A percentile compares a stretch with the other conserved stretches of the same genome.
Conservation (phyloP, 2,329 filamentous ascomycete genomes). For the Aspergillus fischeri region DNA sequence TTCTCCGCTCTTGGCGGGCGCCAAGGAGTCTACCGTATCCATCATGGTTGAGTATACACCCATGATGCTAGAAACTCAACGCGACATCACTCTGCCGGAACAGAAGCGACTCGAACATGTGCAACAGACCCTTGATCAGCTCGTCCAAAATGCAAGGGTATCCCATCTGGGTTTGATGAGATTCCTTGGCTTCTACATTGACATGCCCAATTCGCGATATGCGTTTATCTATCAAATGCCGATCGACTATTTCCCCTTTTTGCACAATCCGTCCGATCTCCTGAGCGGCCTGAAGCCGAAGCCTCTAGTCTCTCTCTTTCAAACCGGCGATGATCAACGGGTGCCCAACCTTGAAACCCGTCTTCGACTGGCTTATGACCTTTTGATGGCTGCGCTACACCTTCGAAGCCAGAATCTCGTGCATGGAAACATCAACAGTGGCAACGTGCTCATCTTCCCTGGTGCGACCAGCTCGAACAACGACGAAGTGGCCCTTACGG, state of each 20-base stretch:
- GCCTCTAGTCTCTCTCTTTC: slow-evolving; percentile 41
- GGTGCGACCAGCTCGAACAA: slow-evolving; percentile 29
- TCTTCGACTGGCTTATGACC: slow-evolving; percentile 57
- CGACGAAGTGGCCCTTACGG: slow-evolving; percentile 33
- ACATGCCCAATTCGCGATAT: slow-evolving; percentile 55
- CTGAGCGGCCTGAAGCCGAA: slow-evolving; percentile 36
- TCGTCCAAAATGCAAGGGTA: slow-evolving; percentile 40
- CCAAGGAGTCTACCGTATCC: slow-evolving; percentile 34
- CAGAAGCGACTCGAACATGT: slow-evolving; percentile 33
- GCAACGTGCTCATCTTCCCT: slow-evolving; percentile 58
- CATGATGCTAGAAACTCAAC: slow-evolving; percentile 35
- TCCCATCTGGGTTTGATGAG: slow-evolving; percentile 40
- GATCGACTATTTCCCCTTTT: slow-evolving; percentile 43
- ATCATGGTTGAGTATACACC: slow-evolving; percentile 42
- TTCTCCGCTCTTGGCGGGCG: slow-evolving; percentile 28
- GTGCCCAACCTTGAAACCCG: slow-evolving; percentile 59
- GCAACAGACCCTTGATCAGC: slow-evolving; percentile 36
- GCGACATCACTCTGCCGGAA: slow-evolving; percentile 23
- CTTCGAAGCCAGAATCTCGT: slow-evolving; percentile 54
- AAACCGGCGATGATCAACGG: slow-evolving; percentile 39
- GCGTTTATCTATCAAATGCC: slow-evolving; percentile 60
- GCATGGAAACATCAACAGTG: slow-evolving; percentile 63
- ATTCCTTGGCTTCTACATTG: slow-evolving; percentile 51
- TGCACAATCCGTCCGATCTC: slow-evolving; percentile 37
- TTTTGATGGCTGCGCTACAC: slow-evolving; percentile 54